Evolutionary conservation across 306 rosid species (phyloP), one percentile per base, ranked within the genome.

Genomic region (Pachyrhizus erosus): DNA sequence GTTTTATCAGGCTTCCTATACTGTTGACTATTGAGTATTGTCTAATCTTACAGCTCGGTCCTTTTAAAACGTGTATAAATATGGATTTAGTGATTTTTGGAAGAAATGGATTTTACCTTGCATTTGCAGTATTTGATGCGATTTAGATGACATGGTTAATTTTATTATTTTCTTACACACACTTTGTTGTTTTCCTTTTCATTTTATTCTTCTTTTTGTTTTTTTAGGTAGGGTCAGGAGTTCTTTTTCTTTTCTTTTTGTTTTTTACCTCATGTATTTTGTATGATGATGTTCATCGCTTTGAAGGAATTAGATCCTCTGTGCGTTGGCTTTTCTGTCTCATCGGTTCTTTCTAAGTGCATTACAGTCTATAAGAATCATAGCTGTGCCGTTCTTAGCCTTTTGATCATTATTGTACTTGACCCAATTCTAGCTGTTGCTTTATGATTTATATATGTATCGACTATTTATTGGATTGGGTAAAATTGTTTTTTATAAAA

Each of bases 261-360:
- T 26, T 26, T 26, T 26, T 9, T 4, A 37, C 49, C 15, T 55
- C 75, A 70, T 72, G 33, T 78, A 87, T 84, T 58, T 76, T 79
- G 69, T 82, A 68, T 79, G 87, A 68, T 82, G 85, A 73, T 61
- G 67, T 80, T 82, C 58, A 70, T 80, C 57, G 51, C 87, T 74
- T 83, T 78, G 76, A 57, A 80, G 76, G 85, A 88, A 81, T 54
- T 33, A 73, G 87, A 74, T 87, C 76, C 87, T 84, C 79, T 80
- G 72, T 61, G 77, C 77, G 40, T 82, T 82, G 81, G 76, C 85
- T 82, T 75, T 75, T 70, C 33, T 73, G 10, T 67, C 73, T 18
- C 74, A 54, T 80, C 46, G 77, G 57, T 65, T 70, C 84, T 65
- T 64, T 72, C 79, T 31, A 81, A 69, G 80, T 85, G 77, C 76